Base-by-base conservation (phyloP, 768 basidiomycete species). In the Pisolithus microcarpus region DNA sequence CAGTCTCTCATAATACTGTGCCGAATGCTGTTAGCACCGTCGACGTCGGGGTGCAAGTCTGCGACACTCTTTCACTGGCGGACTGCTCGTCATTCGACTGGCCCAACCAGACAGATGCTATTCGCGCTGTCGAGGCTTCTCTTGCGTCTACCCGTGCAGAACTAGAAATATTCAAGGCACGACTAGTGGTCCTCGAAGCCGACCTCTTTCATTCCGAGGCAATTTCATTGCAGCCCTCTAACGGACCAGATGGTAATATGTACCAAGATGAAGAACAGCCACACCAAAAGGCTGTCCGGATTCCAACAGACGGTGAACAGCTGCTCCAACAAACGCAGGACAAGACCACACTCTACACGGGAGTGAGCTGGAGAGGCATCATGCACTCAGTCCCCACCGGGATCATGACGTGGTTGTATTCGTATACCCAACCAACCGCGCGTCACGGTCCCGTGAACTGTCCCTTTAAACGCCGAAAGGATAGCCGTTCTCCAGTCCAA, bases 111-210 rank as follows among this genome's bases (percentile, higher is more conserved):
- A 28, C 46, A 5, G 62, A 53, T 40, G 26, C 36, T 10, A 30
- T 66, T 23, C 51, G 37, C 16, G 51, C 53, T 7, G 59, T 66
- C 4, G 63, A 63, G 49, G 49, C 47, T 38, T 68, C 66, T 18
- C 52, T 67, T 31, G 37, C 49, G 5, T 43, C 11, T 18, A 66
- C 63, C n/a, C 63, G 59, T 13, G 45, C 46, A 3, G 59, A 67
- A 23, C 40, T 66, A 30, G 62, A 67, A 18, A 47, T 26, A 4
- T 61, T 67, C 24, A 56, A 50, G 34, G n/a, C 58, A 39, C 66
- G 67, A 13, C 36, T 66, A 37, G 65, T 68, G 37, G 49, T 39
- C 13, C 47, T 68, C 24, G 65, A 66, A 54, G 51, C 55, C 11
- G 55, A 67, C 19, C 55, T 59, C 2, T 28, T 49, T 1, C 51